Percentiles rank a stretch among this genome's conserved stretches.
Evolutionary conservation across 202 grass and related monocot genomes (phyloP).

Genomic region (Setaria italica): DNA sequence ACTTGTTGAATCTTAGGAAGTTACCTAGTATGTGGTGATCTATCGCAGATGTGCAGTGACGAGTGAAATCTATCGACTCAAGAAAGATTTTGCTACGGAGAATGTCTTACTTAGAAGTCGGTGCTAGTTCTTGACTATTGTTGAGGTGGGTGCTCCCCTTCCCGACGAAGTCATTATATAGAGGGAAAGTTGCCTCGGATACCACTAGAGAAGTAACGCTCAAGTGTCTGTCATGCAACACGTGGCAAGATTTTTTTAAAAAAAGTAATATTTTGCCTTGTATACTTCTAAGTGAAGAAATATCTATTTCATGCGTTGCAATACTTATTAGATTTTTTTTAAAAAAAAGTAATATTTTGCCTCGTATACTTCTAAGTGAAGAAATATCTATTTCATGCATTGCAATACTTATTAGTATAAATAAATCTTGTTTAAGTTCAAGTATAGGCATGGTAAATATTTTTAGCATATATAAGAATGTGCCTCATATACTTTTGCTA

Average conservation of each 20-base stretch:
- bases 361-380: not conserved
- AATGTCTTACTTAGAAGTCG: not conserved
- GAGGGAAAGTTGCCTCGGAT: not conserved
- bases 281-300: not conserved
- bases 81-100: not conserved
- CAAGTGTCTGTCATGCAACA: not conserved
- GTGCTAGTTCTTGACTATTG: not conserved
- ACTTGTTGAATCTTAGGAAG: too few relatives aligned
- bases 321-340: not conserved
- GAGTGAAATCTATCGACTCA: not conserved
- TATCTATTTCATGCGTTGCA: not conserved
- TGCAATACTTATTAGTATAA: too few relatives aligned
- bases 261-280: not conserved
- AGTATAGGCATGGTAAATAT: not conserved
- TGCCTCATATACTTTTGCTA: too few relatives aligned
- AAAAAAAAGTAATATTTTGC: not conserved
- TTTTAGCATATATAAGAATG: not conserved
- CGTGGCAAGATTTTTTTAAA: not conserved
- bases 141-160: conserved; percentile 4
- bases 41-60: too few relatives aligned
- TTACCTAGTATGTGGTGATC: too few relatives aligned
- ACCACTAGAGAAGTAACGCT: not conserved
- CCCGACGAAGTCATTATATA: not conserved
- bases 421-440: too few relatives aligned
- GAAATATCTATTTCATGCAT: not conserved